Evolutionary conservation across 1,139 yeast species (phyloP).

Genomic region (Candida labiduridarum): DNA sequence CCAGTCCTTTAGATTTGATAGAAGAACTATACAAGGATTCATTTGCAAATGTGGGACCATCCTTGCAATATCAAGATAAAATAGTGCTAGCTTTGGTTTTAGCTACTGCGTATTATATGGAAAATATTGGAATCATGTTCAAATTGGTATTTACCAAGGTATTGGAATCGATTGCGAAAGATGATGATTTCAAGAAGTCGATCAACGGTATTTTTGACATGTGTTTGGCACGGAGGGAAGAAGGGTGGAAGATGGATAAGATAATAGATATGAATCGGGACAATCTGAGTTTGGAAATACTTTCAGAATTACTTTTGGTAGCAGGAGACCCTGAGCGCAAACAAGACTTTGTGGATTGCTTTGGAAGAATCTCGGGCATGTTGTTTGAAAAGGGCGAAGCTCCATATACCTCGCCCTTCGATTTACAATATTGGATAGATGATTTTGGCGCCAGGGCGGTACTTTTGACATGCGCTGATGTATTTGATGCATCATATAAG

Average conservation of each 20-base stretch:
- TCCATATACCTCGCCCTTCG: slow-evolving; percentile 15
- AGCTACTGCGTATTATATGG: slow-evolving; percentile 26
- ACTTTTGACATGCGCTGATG: slow-evolving; percentile 60
- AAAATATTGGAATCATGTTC: slow-evolving; percentile 30
- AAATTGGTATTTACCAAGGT: slow-evolving; percentile 15
- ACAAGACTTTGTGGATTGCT: slow-evolving; percentile 19
- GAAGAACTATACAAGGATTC: slow-evolving; percentile 45
- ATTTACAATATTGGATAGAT: slow-evolving; percentile 24
- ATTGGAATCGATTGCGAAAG: slow-evolving; percentile 6
- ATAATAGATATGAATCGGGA: slow-evolving; percentile 18
- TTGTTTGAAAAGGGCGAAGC: slow-evolving; percentile 7
- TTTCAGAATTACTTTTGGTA: slow-evolving; percentile 13
- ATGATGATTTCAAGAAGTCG: neutral
- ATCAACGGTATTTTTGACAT: slow-evolving; percentile 9
- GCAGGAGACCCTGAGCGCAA: slow-evolving; percentile 3
- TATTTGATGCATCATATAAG: slow-evolving; percentile 66
- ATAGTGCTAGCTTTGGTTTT: slow-evolving; percentile 47
- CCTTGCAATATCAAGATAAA: slow-evolving; percentile 54
- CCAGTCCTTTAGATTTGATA: slow-evolving; percentile 27
- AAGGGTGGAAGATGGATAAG: slow-evolving; percentile 2
- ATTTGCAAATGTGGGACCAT: slow-evolving; percentile 48
- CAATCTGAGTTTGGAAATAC: slow-evolving; percentile 20
- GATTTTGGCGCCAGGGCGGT: slow-evolving; percentile 33
- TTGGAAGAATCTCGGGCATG: slow-evolving; percentile 11
- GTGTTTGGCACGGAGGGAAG: slow-evolving; percentile 12